These are phyloP conservation scores for Pythium inflatum DNA, from an alignment of 352 stramenopile genomes.

Conservation along the genomic window DNA sequence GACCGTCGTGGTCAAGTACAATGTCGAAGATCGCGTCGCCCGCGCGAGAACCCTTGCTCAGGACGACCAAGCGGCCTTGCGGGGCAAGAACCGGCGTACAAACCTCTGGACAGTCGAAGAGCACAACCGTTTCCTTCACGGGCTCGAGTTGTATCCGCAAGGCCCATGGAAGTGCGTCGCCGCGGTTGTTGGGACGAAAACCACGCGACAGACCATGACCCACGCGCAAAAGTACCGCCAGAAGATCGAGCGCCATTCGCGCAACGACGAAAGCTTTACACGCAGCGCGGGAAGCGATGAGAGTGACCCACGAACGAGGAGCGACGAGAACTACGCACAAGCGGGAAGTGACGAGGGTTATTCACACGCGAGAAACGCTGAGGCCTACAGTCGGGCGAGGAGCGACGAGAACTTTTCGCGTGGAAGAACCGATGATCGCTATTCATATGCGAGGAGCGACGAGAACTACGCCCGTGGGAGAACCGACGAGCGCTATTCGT, in stretches of 20 bases:
- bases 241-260: slow-evolving; percentile 70
- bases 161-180: slow-evolving; percentile 71
- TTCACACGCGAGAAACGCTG: too few relatives aligned
- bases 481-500: too few relatives aligned
- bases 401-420: too few relatives aligned
- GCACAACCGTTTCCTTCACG: slow-evolving; percentile 64
- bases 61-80: not conserved
- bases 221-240: slow-evolving; percentile 95
- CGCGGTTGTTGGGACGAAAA: slow-evolving; percentile 55
- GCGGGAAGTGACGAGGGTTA: too few relatives aligned
- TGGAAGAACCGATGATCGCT: too few relatives aligned
- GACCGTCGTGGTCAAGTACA: slow-evolving; percentile 5
- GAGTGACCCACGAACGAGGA: too few relatives aligned
- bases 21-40: not conserved
- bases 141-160: slow-evolving; percentile 60
- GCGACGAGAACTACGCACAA: too few relatives aligned
- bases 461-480: too few relatives aligned
- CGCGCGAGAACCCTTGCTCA: not conserved
- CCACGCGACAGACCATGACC: slow-evolving; percentile 90
- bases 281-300: too few relatives aligned
- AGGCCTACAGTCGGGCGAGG: too few relatives aligned
- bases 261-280: too few relatives aligned
- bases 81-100: not conserved
- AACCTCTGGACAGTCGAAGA: slow-evolving; percentile 41
- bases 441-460: too few relatives aligned